Evolutionary conservation across 2,329 filamentous ascomycete species (phyloP), one percentile per base, ranked within the genome.

Genomic region (Metarhizium album): DNA sequence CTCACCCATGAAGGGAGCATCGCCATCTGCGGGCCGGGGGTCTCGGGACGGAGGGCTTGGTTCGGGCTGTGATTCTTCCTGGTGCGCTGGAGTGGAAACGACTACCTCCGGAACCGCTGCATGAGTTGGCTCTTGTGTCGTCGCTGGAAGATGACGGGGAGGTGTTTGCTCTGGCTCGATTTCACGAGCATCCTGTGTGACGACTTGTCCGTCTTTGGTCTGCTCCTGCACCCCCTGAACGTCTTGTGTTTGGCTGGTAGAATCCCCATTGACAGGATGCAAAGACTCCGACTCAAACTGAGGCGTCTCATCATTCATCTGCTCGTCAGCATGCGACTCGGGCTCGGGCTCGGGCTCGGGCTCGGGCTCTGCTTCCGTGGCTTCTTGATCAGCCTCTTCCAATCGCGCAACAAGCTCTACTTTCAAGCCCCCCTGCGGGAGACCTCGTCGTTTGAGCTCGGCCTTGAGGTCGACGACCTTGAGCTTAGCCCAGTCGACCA

Each of bases 391-490:
- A 24, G 58, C 57, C n/a, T 54, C 60, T 45, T 72, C 62, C 45
- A 91, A 68, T 53, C 84, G 79, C 53, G 83, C 77, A 51, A 90
- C 74, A 45, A 90, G 77, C 53, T 85, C 86, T 23, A 82, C 75
- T 64, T 90, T 87, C 48, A 89, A 74, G 8, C 87, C 87, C 23
- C 79, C 78, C 54, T 82, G 78, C 5, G 81, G 71, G 38, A 90
- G 76, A n/a, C 82, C 82, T 55, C 86, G 79, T 52, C 73, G 74
- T 68, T 87, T 89, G 42, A 90, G 75, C 71, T 90, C 85, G 22
- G 80, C 79, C 67, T 84, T 86, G 52, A 91, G 76, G 60, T 90
- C 84, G 33, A 82, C 74, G 55, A 91, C 87, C 69, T 87, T 90
- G 61, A 83, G 75, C 66, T 71, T 76, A 54, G 66, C 68, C 71